phyloP scores from a whole-genome alignment of 805 yeast genomes.

The Wickerhamiella kurtzmanii region DNA sequence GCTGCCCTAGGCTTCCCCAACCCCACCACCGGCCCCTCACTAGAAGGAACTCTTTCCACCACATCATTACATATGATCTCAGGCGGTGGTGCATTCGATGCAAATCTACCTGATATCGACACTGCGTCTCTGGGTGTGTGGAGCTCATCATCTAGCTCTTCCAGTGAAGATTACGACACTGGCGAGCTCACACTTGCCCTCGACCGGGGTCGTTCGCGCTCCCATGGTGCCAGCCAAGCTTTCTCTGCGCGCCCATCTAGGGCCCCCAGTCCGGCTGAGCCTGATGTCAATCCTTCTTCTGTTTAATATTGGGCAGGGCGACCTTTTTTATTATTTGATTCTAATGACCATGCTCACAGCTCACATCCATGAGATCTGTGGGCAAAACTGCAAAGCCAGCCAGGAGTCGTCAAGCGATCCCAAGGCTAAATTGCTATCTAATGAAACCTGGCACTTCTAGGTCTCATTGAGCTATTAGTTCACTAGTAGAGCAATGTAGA shows the following conservation, averaged over 20 bases:
- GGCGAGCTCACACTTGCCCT: conserved; percentile 20
- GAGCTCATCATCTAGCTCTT: conserved; percentile 6
- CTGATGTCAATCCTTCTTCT: neutral
- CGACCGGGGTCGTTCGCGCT: conserved; percentile 15
- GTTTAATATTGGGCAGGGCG: neutral
- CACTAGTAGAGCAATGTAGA: neutral
- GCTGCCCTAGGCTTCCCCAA: neutral
- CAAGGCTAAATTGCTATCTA: neutral
- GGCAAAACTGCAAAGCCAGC: no score
- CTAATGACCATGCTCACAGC: neutral
- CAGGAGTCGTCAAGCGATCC: no score
- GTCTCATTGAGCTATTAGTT: neutral
- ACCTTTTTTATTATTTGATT: neutral
- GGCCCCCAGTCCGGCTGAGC: neutral
- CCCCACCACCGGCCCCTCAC: neutral
- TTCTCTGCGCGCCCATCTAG: neutral
- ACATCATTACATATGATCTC: neutral
- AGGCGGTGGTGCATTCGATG: neutral
- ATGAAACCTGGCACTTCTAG: neutral
- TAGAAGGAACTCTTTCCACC: neutral
- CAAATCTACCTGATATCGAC: conserved; percentile 7
- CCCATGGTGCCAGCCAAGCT: conserved; percentile 2
- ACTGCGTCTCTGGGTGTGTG: conserved; percentile 9
- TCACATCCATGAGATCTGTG: neutral
- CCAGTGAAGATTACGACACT: conserved; percentile 17